Conservation (phyloP, 2,329 filamentous ascomycete species). For the Colletotrichum graminicola region DNA sequence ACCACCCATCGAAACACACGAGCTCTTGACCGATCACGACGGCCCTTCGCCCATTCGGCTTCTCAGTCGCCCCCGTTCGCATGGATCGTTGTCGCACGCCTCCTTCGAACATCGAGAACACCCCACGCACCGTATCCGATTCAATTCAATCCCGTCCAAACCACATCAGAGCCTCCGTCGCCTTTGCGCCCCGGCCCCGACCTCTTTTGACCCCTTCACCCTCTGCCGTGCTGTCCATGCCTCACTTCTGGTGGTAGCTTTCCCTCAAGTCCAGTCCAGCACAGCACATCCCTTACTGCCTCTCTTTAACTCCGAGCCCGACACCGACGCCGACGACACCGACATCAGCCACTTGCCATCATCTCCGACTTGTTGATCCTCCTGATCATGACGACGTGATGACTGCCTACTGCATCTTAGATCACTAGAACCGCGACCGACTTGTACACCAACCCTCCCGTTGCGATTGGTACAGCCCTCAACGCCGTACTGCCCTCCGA, state of each 20-base stretch:
- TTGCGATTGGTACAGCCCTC: neutral
- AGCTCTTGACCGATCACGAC: conserved; percentile 6
- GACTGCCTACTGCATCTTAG: conserved; percentile 17
- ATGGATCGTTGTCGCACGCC: neutral
- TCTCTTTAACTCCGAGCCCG: conserved; percentile 24
- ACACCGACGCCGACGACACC: neutral
- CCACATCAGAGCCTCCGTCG: neutral
- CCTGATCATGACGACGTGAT: conserved; percentile 36
- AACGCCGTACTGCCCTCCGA: neutral
- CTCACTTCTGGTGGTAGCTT: conserved; percentile 20
- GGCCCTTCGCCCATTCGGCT: conserved; percentile 6
- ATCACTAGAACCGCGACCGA: conserved; percentile 20
- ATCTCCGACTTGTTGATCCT: conserved; percentile 11
- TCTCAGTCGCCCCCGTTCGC: neutral
- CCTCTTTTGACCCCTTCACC: neutral
- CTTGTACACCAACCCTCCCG: neutral
- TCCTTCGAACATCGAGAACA: neutral
- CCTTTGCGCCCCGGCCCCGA: conserved; percentile 2
- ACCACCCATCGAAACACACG: neutral
- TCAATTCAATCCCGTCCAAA: neutral
- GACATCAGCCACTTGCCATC: conserved; percentile 13
- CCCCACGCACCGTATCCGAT: neutral
- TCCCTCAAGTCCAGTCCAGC: conserved; percentile 5
- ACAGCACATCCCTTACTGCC: conserved; percentile 11
- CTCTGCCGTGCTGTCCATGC: conserved; percentile 14